phyloP scores from a whole-genome alignment of 2,329 filamentous ascomycete species.

The Plectosphaerella sp. region DNA sequence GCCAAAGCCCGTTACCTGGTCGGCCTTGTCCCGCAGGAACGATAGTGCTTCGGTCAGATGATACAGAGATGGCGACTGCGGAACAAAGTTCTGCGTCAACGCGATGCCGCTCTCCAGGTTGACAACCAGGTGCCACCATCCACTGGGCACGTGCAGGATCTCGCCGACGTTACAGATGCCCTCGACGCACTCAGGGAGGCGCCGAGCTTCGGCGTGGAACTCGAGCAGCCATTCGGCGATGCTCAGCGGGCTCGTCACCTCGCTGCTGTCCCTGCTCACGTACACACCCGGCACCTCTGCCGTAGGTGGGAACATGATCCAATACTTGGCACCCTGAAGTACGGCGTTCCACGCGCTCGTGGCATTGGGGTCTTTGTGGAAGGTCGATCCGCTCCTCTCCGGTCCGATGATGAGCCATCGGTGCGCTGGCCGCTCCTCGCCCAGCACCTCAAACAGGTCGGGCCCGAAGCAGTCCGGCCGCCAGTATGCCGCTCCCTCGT shows the following conservation, averaged over 20 bases:
- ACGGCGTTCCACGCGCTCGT: slow-evolving; percentile 93
- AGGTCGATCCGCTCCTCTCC: slow-evolving; percentile 82
- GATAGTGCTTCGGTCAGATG: slow-evolving; percentile 71
- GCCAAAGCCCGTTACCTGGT: slow-evolving; percentile 84
- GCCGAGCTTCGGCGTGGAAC: slow-evolving; percentile 80
- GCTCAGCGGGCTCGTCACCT: slow-evolving; percentile 89
- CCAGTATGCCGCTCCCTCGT: slow-evolving; percentile 61
- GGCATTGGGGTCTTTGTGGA: slow-evolving; percentile 78
- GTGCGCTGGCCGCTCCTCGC: slow-evolving; percentile 74
- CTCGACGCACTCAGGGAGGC: slow-evolving; percentile 72
- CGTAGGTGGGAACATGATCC: slow-evolving; percentile 93
- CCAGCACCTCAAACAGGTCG: slow-evolving; percentile 79
- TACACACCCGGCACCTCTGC: slow-evolving; percentile 82
- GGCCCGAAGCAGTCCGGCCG: slow-evolving; percentile 79
- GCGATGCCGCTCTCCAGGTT: slow-evolving; percentile 83
- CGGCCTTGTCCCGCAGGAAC: slow-evolving; percentile 76
- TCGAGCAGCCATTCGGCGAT: slow-evolving; percentile 95
- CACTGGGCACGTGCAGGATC: slow-evolving; percentile 85
- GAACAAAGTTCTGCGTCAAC: slow-evolving; percentile 94
- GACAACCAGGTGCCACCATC: slow-evolving; percentile 96
- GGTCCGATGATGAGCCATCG: slow-evolving; percentile 93
- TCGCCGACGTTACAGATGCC: slow-evolving; percentile 82
- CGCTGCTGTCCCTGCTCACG: slow-evolving; percentile 82
- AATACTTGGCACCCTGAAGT: slow-evolving; percentile 77
- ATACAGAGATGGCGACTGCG: slow-evolving; percentile 45